Evolutionary conservation across 306 rosid genomes (phyloP).

Genomic region (Benincasa hispida): DNA sequence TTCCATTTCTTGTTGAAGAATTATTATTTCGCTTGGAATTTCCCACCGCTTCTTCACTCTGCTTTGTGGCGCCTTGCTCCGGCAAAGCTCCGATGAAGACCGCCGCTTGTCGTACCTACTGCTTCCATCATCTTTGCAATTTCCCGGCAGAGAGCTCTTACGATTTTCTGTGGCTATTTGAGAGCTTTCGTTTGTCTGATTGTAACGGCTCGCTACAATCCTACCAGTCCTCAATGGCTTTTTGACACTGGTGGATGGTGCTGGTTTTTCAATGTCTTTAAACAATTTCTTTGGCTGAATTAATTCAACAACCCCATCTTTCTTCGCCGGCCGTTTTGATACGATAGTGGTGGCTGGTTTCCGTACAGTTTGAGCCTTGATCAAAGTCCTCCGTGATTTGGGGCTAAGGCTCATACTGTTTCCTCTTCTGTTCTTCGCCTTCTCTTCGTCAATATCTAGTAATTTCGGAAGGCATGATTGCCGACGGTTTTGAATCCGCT

Average conservation of each 20-base stretch:
- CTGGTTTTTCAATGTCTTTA: slow-evolving; percentile 44
- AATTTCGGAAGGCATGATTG: slow-evolving; percentile 75
- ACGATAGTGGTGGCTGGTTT: slow-evolving; percentile 35
- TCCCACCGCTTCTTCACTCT: slow-evolving; percentile 53
- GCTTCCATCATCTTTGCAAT: slow-evolving; percentile 29
- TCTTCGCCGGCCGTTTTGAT: slow-evolving; percentile 34
- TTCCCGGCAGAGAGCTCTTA: slow-evolving; percentile 68
- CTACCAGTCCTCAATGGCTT: slow-evolving; percentile 49
- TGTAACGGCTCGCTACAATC: slow-evolving; percentile 72
- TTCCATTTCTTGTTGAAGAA: neutral
- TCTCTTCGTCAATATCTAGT: slow-evolving; percentile 36
- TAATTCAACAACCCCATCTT: slow-evolving; percentile 26
- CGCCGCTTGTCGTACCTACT: slow-evolving; percentile 34
- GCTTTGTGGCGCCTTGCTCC: slow-evolving; percentile 7
- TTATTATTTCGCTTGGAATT: slow-evolving; percentile 16
- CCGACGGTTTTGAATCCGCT: slow-evolving; percentile 47
- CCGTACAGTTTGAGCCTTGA: slow-evolving; percentile 26
- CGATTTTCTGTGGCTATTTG: slow-evolving; percentile 25
- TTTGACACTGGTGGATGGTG: slow-evolving; percentile 21
- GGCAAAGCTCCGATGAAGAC: slow-evolving; percentile 21
- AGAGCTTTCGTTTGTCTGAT: slow-evolving; percentile 17
- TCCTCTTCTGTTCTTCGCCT: slow-evolving; percentile 32
- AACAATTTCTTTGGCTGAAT: slow-evolving; percentile 74
- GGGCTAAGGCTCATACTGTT: slow-evolving; percentile 41
- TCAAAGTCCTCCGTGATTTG: slow-evolving; percentile 26